A percentile compares a stretch with the other conserved stretches of the same genome.
phyloP scores from a whole-genome alignment of 495 filamentous ascomycete genomes.

The Penicillium cinerascens region DNA sequence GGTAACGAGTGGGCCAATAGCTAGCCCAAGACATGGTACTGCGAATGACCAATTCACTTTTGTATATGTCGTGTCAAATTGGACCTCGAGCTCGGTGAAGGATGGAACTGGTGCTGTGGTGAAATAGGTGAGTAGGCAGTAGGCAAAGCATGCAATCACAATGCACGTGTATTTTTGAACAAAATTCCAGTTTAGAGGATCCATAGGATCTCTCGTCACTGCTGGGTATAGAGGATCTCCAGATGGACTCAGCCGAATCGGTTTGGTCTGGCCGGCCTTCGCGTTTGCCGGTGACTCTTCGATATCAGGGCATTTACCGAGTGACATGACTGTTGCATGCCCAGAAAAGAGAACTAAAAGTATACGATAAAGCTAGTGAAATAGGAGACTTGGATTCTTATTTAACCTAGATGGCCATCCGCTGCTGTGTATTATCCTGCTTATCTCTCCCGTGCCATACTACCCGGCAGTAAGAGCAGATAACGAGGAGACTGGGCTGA shows the following conservation, averaged over 20 bases:
- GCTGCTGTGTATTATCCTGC: not conserved
- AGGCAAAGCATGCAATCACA: conserved; percentile 1
- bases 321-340: no score
- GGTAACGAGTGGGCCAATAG: no score
- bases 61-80: not conserved
- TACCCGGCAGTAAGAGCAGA: not conserved
- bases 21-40: no score
- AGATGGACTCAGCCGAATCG: not conserved
- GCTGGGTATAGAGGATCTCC: not conserved
- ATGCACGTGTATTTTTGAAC: not conserved
- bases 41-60: not conserved
- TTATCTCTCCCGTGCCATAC: not conserved
- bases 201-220: not conserved
- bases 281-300: no score
- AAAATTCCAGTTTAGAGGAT: not conserved
- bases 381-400: not conserved
- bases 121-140: not conserved
- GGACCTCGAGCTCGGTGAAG: not conserved
- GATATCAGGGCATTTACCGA: no score
- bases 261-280: no score
- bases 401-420: not conserved
- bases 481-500: not conserved
- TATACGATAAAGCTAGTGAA: not conserved
- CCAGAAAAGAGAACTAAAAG: not conserved
- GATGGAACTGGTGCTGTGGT: not conserved